A percentile compares a stretch with the other conserved stretches of the same genome.
Evolutionary conservation across 2,329 filamentous ascomycete species (phyloP).

Genomic region (Ampelomyces quisqualis): DNA sequence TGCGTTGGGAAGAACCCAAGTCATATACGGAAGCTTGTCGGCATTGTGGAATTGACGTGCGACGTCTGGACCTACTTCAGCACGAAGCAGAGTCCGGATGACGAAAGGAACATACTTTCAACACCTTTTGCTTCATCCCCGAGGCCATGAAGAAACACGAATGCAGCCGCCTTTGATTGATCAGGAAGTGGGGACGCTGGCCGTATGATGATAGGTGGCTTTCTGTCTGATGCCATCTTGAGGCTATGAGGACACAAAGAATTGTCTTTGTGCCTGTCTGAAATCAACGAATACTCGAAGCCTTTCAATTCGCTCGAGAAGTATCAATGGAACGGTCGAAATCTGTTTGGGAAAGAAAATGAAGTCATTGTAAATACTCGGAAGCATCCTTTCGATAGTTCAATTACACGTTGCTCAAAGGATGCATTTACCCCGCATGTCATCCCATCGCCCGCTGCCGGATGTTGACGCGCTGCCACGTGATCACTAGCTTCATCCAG

Average conservation of each 20-base stretch:
- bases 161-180: constrained; percentile 45
- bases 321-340: too few relatives aligned
- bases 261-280: too few relatives aligned
- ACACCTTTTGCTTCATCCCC: constrained; percentile 51
- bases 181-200: constrained; percentile 38
- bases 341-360: too few relatives aligned
- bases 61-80: constrained; percentile 36
- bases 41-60: constrained; percentile 52
- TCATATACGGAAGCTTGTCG: constrained; percentile 51
- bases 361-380: too few relatives aligned
- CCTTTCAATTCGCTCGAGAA: too few relatives aligned
- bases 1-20: constrained; percentile 55
- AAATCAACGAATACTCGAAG: too few relatives aligned
- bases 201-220: constrained; percentile 42
- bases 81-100: neutral
- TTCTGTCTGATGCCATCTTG: constrained; percentile 10
- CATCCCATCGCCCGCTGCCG: constrained; percentile 3
- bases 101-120: constrained; percentile 36
- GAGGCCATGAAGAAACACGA: constrained; percentile 52
- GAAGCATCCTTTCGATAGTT: too few relatives aligned
- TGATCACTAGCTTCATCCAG: constrained; percentile 12
- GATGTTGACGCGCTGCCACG: constrained; percentile 11
- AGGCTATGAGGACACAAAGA: neutral
- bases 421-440: constrained; percentile 12
- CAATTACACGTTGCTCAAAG: too few relatives aligned